Base-by-base conservation (phyloP, 495 filamentous ascomycete genomes). In the Venustampulla echinocandica region DNA sequence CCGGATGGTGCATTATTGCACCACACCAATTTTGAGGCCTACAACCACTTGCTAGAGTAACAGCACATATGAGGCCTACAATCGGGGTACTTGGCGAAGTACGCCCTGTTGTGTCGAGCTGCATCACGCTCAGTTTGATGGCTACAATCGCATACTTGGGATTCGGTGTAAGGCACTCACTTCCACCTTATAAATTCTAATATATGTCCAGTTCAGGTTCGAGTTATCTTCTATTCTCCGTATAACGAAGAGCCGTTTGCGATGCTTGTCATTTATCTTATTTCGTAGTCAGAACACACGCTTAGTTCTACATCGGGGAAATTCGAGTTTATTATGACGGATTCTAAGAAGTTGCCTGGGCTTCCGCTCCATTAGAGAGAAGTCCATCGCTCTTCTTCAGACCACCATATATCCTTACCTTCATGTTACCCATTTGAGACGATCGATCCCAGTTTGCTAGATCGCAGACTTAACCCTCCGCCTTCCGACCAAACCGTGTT, bases 21-120 rank as follows among this genome's bases (percentile, higher is more conserved):
- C 34, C 34, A 37, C 34, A 15, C 34, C 17, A 43, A 50, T 43
- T 49, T 50, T 50, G 47, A 43, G 47, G 47, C 47, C 47, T 50
- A 50, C 47, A 44, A 44, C n/a, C n/a, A n/a, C n/a, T n/a, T n/a
- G n/a, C n/a, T n/a, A n/a, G n/a, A n/a, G n/a, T n/a, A n/a, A n/a
- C n/a, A n/a, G n/a, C n/a, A n/a, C n/a, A n/a, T n/a, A n/a, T n/a
- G n/a, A n/a, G n/a, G n/a, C n/a, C n/a, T n/a, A n/a, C n/a, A n/a
- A n/a, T n/a, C 20, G 3, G 23, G 18, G 39, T 19, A 14, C 32
- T 11, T 43, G 10, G 23, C 3, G 13, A 30, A 30, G 7, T 13
- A 30, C 27, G 7, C 27, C 27, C n/a, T n/a, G n/a, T 7, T 30
- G 27, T 47, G 44, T 13, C 2, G 3, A 30, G 33, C 32, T 40